Evolutionary conservation across 768 basidiomycete genomes (phyloP).

Genomic region (Phlebiopsis flavidoalba): DNA sequence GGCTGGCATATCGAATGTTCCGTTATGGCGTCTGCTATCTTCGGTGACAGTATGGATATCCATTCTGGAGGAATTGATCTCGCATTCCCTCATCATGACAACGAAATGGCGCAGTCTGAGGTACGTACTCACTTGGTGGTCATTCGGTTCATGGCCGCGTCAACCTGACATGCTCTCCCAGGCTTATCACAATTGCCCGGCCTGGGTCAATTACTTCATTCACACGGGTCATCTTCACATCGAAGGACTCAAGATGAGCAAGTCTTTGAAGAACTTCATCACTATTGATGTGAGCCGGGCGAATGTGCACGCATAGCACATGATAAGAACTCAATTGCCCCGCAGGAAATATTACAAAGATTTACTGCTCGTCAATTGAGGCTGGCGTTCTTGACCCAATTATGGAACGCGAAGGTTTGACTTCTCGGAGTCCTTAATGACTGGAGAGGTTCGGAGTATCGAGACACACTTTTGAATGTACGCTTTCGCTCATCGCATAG

Average conservation of each 20-base stretch:
- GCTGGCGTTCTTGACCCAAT: slow-evolving; percentile 83
- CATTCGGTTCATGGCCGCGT: slow-evolving; percentile 6
- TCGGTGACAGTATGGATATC: slow-evolving; percentile 92
- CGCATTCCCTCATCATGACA: slow-evolving; percentile 99
- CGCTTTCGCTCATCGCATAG: slow-evolving; percentile 19
- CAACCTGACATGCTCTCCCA: slow-evolving; percentile 25
- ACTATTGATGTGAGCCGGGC: slow-evolving; percentile 73
- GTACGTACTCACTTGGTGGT: slow-evolving; percentile 30
- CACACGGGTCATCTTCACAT: slow-evolving; percentile 99
- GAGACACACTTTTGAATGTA: slow-evolving; percentile 84
- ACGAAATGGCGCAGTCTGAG: slow-evolving; percentile 97
- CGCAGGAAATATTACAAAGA: slow-evolving; percentile 78
- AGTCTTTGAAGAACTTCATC: slow-evolving; percentile 98
- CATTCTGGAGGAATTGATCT: slow-evolving; percentile 97
- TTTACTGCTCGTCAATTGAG: slow-evolving; percentile 86
- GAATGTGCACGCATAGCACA: background rate
- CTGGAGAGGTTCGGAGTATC: slow-evolving; percentile 79
- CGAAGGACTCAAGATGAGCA: slow-evolving; percentile 98
- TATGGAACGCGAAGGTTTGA: slow-evolving; percentile 94
- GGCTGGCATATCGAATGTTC: slow-evolving; percentile 99
- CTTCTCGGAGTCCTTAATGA: slow-evolving; percentile 88
- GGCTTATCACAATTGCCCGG: slow-evolving; percentile 88
- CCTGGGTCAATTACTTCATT: slow-evolving; percentile 99
- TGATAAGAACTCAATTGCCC: background rate
- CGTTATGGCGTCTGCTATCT: slow-evolving; percentile 91